These are phyloP conservation scores for Pythium phragmitis DNA, from an alignment of 352 stramenopile species.

Conservation along the genomic window DNA sequence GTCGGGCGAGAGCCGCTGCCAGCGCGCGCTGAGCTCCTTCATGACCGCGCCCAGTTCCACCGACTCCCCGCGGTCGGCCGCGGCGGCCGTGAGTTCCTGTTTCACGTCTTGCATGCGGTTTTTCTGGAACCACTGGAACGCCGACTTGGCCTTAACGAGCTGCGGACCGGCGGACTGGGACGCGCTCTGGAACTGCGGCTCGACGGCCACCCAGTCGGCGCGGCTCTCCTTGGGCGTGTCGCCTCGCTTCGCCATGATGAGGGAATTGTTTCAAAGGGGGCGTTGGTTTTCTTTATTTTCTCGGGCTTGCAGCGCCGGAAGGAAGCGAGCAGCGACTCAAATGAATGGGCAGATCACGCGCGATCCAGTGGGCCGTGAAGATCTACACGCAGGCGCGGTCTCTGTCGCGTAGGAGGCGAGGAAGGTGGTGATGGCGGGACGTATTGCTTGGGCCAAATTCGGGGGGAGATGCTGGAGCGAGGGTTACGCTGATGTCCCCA, in stretches of 20 bases:
- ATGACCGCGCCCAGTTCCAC: conserved; percentile 66
- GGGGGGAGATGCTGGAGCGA: background rate
- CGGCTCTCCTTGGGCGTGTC: conserved; percentile 57
- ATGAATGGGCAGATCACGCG: background rate
- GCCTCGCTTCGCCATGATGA: conserved; percentile 21
- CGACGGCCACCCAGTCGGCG: conserved; percentile 74
- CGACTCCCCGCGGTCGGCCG: conserved; percentile 45
- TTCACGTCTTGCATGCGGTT: conserved; percentile 64
- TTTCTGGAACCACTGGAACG: conserved; percentile 84
- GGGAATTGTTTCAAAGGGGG: background rate
- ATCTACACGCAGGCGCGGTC: background rate
- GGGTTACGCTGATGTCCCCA: background rate
- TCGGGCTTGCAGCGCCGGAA: background rate
- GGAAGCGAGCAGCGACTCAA: conserved; percentile 2
- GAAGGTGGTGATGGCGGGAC: background rate
- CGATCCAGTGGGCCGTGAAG: background rate
- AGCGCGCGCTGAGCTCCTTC: conserved; percentile 77
- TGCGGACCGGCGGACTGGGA: conserved; percentile 29
- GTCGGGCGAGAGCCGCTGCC: conserved; percentile 58
- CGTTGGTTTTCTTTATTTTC: background rate
- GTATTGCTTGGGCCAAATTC: background rate
- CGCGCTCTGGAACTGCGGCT: conserved; percentile 68
- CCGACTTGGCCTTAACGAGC: conserved; percentile 64
- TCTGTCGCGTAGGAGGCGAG: background rate
- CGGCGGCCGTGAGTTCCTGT: conserved; percentile 40